Evolutionary conservation across 768 basidiomycete species (phyloP), one percentile per base, ranked within the genome.

Genomic region (Chiua virens): DNA sequence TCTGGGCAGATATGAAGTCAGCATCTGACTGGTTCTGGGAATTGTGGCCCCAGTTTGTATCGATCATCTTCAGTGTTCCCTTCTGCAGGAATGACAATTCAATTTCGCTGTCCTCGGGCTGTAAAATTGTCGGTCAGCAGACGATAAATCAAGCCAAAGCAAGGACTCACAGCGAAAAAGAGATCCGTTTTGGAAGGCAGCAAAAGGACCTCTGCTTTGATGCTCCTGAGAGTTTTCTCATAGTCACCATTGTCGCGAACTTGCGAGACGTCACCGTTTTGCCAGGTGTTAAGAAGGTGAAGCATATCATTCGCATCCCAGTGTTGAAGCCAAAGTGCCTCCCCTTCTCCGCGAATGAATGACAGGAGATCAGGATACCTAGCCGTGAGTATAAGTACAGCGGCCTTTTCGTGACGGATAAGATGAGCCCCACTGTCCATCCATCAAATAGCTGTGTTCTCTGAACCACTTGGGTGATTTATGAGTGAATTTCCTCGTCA

Each of bases 251-350:
- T 66, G 51, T 78, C 71, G 21, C 71, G 65, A 5, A 81, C 65
- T 22, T 64, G 64, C 6, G 79, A 79, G 18, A 79, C 67, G 57
- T 81, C 79, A 15, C 79, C 79, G 0, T 62, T 69, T 47, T 74
- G 69, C 80, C 80, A 81, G 7, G 79, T 80, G 18, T 72, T 56
- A 40, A 81, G 57, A n/a, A 82, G 68, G 30, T 73, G 66, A 27
- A 82, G 61, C 52, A 82, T 62, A 56, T 81, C 78, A 51, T 82
- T 81, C 15, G 79, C 79, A 56, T 82, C 80, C 81, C 79, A 81
- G 21, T 55, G 35, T 28, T 52, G 55, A 3, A 79, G 59, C 63
- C 75, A 77, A 1, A 64, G 59, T n/a, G 60, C 60, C 58, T 81
- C 80, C 75, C 79, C 80, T 47, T 72, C 66, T 52, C 73, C 77